A percentile compares a stretch with the other conserved stretches of the same genome.
Evolutionary conservation across 1,284 basidiomycete species (phyloP).

Genomic region (Melampsora larici-populina): DNA sequence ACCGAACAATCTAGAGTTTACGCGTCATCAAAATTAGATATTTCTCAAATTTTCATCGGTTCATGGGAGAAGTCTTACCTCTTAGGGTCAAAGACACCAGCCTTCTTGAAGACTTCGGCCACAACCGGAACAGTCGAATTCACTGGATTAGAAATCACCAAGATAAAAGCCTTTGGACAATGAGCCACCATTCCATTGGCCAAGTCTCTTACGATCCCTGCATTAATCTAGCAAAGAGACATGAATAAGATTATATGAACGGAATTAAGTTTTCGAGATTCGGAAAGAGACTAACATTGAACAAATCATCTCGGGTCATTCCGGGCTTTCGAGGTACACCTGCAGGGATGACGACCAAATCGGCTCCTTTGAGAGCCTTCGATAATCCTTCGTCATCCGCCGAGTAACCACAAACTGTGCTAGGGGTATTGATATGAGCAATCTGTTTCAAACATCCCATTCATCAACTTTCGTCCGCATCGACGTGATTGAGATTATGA

Average conservation of each 20-base stretch:
- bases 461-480: conserved; percentile 47
- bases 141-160: conserved; percentile 89
- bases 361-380: conserved; percentile 74
- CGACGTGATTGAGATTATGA: conserved; percentile 38
- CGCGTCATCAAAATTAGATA: neutral
- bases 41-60: neutral
- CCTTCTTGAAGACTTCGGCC: conserved; percentile 85
- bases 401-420: conserved; percentile 75
- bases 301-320: conserved; percentile 98
- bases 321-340: conserved; percentile 61
- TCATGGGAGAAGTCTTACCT: conserved; percentile 59
- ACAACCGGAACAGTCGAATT: conserved; percentile 92
- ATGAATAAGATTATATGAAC: neutral
- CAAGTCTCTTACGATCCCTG: conserved; percentile 93
- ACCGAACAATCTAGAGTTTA: conserved; percentile 60
- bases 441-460: conserved; percentile 44
- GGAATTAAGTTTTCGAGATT: neutral
- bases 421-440: conserved; percentile 79
- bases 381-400: conserved; percentile 73
- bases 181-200: conserved; percentile 81
- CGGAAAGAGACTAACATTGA: conserved; percentile 66
- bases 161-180: conserved; percentile 81
- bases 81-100: conserved; percentile 86
- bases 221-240: conserved; percentile 66
- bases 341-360: conserved; percentile 95